These are phyloP conservation scores for Ophiostoma australiae DNA, from an alignment of 2,329 filamentous ascomycete genomes.

Conservation along the genomic window DNA sequence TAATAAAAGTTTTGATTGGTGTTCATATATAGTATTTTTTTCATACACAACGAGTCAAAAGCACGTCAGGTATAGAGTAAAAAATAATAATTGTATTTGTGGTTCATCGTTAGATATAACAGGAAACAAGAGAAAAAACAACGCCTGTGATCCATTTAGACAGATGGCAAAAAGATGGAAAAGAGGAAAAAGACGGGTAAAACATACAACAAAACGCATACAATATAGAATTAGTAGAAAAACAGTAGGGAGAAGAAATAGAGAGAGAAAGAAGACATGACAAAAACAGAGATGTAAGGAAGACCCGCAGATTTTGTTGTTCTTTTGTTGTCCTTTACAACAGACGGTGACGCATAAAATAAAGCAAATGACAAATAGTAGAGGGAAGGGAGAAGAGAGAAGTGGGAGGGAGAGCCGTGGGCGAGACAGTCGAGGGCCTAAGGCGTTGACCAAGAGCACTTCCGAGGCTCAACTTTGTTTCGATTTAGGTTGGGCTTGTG, in stretches of 20 bases:
- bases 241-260: neutral
- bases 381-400: neutral
- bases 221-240: conserved; percentile 47
- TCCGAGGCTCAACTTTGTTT: neutral
- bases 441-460: neutral
- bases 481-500: neutral
- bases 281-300: neutral
- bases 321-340: conserved; percentile 15
- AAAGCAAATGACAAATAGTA: neutral
- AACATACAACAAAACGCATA: conserved; percentile 29
- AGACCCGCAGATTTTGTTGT: conserved; percentile 14
- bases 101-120: neutral
- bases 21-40: neutral
- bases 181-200: conserved; percentile 25
- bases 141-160: conserved; percentile 22
- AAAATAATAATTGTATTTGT: neutral
- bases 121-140: conserved; percentile 21
- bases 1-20: conserved; percentile 11
- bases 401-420: neutral
- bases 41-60: neutral
- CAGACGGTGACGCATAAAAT: neutral
- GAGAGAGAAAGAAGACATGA: neutral
- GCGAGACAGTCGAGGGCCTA: neutral
- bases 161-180: conserved; percentile 17
- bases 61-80: neutral